Evolutionary conservation across 352 stramenopile genomes (phyloP), one percentile per base, ranked within the genome.

Genomic region (Phytophthora quininea): DNA sequence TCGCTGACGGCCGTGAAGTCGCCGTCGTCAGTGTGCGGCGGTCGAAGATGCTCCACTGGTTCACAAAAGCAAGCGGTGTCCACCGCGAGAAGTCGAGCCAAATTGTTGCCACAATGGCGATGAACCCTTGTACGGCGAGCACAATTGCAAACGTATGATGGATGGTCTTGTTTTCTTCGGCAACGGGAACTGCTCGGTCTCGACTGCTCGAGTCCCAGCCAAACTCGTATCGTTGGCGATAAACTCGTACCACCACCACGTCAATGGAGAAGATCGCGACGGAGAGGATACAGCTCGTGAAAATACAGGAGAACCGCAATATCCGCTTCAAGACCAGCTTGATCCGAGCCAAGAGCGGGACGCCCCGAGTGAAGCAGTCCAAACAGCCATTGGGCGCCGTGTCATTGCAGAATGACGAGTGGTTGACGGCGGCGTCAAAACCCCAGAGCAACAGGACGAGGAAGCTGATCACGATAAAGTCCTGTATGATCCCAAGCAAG

Each of bases 41-140:
- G 19, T 42, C 27, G 19, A 30, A 58, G 8, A 19, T 24, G 11
- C 56, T 56, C 55, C 43, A 68, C n/a, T 11, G 42, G 11, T 15
- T 38, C n/a, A 46, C 61, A 24, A 47, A 66, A 9, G 2, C 42
- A 3, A 62, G 40, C 30, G 65, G 68, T 37, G 60, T 67, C 69
- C 69, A 77, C 9, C 65, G 51, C 37, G 69, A 62, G n/a, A 77
- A 40, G 15, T 77, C 61, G 45, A 74, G 53, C 69, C 69, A 77
- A 9, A 71, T 40, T n/a, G 62, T 51, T 14, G 45, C 50, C 11
- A 65, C 40, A 2, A 32, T n/a, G 8, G 65, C 60, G 10, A 77
- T 66, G 10, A 62, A 8, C 1, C 54, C 60, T 31, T 72, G 65
- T 6, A 55, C 31, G 4, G 48, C 15, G 2, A 77, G 31, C 1